Evolutionary conservation across 352 stramenopile species (phyloP).

Genomic region (Phytophthora tentaculata): DNA sequence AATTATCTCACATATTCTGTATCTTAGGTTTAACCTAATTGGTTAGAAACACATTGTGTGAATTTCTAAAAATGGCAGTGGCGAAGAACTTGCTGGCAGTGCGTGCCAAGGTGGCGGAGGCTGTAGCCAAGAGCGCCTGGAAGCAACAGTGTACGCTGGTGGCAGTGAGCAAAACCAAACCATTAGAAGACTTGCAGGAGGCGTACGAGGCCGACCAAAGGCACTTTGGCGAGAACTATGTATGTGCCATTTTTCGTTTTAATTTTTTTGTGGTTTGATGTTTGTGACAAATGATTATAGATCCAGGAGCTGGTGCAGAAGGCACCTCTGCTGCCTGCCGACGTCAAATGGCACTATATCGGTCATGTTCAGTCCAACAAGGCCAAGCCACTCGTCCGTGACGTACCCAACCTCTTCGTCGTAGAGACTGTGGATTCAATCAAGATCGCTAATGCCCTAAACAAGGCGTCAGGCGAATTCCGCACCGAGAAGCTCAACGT

Average conservation of each 20-base stretch:
- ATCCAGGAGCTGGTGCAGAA: slow-evolving; percentile 98
- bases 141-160: slow-evolving; percentile 87
- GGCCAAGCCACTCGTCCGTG: slow-evolving; percentile 90
- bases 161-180: slow-evolving; percentile 96
- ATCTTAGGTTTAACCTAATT: neutral
- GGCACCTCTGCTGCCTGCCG: slow-evolving; percentile 79
- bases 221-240: slow-evolving; percentile 99
- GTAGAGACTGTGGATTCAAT: slow-evolving; percentile 97
- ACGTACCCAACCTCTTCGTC: slow-evolving; percentile 93
- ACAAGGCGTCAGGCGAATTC: slow-evolving; percentile 84
- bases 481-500: slow-evolving; percentile 88
- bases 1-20: neutral
- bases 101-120: slow-evolving; percentile 65
- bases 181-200: slow-evolving; percentile 84
- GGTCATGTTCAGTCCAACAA: slow-evolving; percentile 99
- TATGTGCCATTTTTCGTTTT: slow-evolving; percentile 36
- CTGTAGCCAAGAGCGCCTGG: slow-evolving; percentile 52
- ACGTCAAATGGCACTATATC: slow-evolving; percentile 99
- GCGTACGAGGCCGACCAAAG: slow-evolving; percentile 92
- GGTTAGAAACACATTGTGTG: neutral
- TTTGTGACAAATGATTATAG: slow-evolving; percentile 40
- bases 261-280: slow-evolving; percentile 1
- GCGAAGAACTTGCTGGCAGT: slow-evolving; percentile 68
- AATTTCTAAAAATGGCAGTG: slow-evolving; percentile 40
- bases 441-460: slow-evolving; percentile 97